Evolutionary conservation across 106 monocot species (phyloP).

Genomic region (Phalaenopsis aphrodite): DNA sequence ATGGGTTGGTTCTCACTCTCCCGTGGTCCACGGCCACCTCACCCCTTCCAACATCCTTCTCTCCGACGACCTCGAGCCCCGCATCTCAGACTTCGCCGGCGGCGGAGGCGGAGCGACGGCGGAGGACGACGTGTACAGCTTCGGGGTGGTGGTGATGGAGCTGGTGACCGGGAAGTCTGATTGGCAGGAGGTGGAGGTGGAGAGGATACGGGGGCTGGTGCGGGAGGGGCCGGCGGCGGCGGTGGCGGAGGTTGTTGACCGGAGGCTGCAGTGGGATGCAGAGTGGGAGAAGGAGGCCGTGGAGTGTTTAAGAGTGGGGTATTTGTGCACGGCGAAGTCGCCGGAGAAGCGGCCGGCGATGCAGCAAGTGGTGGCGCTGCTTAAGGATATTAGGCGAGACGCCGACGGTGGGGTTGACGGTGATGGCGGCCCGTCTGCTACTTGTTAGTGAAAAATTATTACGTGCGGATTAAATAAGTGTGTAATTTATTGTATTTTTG

Average conservation of each 20-base stretch:
- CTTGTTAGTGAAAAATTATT: no score
- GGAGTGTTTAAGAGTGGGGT: slow-evolving; percentile 56
- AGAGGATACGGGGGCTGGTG: slow-evolving; percentile 35
- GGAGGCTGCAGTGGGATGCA: slow-evolving; percentile 14
- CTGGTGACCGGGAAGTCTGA: slow-evolving; percentile 49
- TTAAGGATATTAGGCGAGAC: no score
- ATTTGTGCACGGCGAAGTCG: slow-evolving; percentile 59
- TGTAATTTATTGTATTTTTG: no score
- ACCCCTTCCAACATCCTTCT: slow-evolving; percentile 60
- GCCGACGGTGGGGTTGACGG: no score
- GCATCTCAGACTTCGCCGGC: slow-evolving; percentile 40
- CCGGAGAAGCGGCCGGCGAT: slow-evolving; percentile 66
- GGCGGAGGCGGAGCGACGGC: slow-evolving; percentile 8
- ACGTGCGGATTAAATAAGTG: no score
- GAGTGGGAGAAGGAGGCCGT: slow-evolving; percentile 45
- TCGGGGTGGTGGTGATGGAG: slow-evolving; percentile 68
- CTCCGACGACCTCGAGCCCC: slow-evolving; percentile 61
- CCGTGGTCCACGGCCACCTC: slow-evolving; percentile 65
- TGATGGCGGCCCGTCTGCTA: no score
- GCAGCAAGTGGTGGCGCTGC: slow-evolving; percentile 26
- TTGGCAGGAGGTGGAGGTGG: slow-evolving; percentile 32
- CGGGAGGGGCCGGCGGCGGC: slow-evolving; percentile 25
- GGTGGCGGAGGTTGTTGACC: slow-evolving; percentile 34
- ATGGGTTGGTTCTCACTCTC: slow-evolving; percentile 38
- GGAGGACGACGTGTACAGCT: slow-evolving; percentile 63